Evolutionary conservation across 2,329 filamentous ascomycete genomes (phyloP).

Genomic region (Cyphellophora attinorum): DNA sequence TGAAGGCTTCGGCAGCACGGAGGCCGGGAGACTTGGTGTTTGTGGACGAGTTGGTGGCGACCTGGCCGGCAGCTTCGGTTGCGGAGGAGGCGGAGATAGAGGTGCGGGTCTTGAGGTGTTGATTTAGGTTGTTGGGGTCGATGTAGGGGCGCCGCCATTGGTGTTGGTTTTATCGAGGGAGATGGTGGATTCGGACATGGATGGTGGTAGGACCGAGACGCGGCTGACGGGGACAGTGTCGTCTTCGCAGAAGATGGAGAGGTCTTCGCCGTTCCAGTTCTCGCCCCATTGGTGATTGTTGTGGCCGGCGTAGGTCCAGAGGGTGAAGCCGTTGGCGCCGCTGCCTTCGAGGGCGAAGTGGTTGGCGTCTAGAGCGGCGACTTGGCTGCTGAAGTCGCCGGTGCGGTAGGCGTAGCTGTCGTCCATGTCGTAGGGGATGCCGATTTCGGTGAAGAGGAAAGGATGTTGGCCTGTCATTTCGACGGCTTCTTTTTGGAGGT

Average conservation of each 20-base stretch:
- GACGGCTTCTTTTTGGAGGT: constrained; percentile 75
- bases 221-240: constrained; percentile 50
- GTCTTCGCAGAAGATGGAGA: constrained; percentile 81
- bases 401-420: constrained; percentile 91
- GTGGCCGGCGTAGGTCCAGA: constrained; percentile 79
- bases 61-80: constrained; percentile 18
- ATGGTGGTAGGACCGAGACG: constrained; percentile 22
- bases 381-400: constrained; percentile 88
- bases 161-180: constrained; percentile 35
- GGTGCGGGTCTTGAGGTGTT: constrained; percentile 59
- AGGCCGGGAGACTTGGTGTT: constrained; percentile 61
- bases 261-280: constrained; percentile 93
- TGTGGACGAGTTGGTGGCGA: constrained; percentile 48
- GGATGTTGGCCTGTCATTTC: constrained; percentile 83
- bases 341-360: constrained; percentile 86
- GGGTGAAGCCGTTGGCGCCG: constrained; percentile 69
- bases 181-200: constrained; percentile 26
- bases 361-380: constrained; percentile 88
- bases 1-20: constrained; percentile 85
- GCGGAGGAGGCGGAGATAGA: background rate
- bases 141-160: constrained; percentile 27
- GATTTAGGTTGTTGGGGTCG: constrained; percentile 50
- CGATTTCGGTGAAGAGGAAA: constrained; percentile 86
- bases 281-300: constrained; percentile 88
- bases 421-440: constrained; percentile 98